phyloP scores from a whole-genome alignment of 2,329 filamentous ascomycete genomes.

The Aspergillus pseudoviridinutans region DNA sequence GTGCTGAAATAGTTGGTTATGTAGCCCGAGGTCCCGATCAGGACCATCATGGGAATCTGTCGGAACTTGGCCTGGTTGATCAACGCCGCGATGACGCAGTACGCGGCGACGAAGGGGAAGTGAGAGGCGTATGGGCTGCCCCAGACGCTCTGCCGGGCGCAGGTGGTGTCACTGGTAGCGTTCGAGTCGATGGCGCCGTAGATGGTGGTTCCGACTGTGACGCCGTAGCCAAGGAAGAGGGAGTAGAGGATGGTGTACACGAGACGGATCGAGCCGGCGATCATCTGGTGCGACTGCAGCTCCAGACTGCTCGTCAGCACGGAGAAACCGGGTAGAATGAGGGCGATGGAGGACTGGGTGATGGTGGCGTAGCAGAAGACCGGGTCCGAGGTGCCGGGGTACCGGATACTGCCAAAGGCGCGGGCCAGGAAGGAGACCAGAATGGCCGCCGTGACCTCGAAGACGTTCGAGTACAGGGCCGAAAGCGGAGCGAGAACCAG shows the following conservation, averaged over 20 bases:
- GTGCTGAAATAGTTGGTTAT: slow-evolving; percentile 40
- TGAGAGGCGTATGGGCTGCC: slow-evolving; percentile 46
- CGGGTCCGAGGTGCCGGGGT: slow-evolving; percentile 6
- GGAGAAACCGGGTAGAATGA: slow-evolving; percentile 65
- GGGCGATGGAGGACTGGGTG: slow-evolving; percentile 53
- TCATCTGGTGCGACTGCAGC: slow-evolving; percentile 62
- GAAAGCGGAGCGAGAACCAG: slow-evolving; percentile 71
- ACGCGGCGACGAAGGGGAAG: slow-evolving; percentile 69
- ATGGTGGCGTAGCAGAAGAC: slow-evolving; percentile 62
- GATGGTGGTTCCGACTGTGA: slow-evolving; percentile 60
- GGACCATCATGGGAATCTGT: slow-evolving; percentile 68
- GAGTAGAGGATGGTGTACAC: slow-evolving; percentile 62
- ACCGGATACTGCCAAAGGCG: slow-evolving; percentile 61
- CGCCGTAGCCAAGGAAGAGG: slow-evolving; percentile 66
- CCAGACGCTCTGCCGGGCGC: slow-evolving; percentile 42
- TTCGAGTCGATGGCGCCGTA: slow-evolving; percentile 56
- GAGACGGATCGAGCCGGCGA: slow-evolving; percentile 54
- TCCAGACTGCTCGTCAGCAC: slow-evolving; percentile 59
- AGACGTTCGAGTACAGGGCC: slow-evolving; percentile 50
- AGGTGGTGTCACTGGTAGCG: slow-evolving; percentile 47
- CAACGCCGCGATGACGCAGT: slow-evolving; percentile 68
- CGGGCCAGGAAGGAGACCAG: slow-evolving; percentile 64
- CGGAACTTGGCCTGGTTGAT: slow-evolving; percentile 77
- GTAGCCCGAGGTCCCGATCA: slow-evolving; percentile 69
- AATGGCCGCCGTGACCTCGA: slow-evolving; percentile 51